phyloP scores from a whole-genome alignment of 1,284 basidiomycete genomes.

The Polyporus tsugae region DNA sequence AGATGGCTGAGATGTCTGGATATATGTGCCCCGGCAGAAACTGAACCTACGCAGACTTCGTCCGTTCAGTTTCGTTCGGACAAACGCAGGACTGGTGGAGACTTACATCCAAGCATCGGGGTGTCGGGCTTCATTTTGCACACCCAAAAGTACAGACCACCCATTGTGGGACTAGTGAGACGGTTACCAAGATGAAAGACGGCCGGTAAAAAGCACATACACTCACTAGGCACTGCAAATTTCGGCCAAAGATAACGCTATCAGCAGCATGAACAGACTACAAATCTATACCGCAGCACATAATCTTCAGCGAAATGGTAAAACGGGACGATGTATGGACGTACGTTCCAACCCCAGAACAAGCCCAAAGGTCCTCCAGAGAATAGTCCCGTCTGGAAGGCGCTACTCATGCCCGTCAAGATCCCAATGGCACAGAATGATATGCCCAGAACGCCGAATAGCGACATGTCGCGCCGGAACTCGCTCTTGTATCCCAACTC shows the following conservation, averaged over 20 bases:
- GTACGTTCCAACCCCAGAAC: slow-evolving; percentile 74
- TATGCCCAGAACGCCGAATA: slow-evolving; percentile 67
- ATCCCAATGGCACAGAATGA: slow-evolving; percentile 70
- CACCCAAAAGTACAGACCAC: slow-evolving; percentile 71
- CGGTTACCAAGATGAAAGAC: too few species aligned
- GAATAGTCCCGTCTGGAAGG: slow-evolving; percentile 65
- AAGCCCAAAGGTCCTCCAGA: slow-evolving; percentile 65
- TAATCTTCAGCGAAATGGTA: background rate
- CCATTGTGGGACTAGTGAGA: slow-evolving; percentile 57
- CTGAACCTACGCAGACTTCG: slow-evolving; percentile 38
- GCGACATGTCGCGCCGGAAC: slow-evolving; percentile 65
- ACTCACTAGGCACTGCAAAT: slow-evolving; percentile 68
- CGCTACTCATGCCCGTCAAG: slow-evolving; percentile 64
- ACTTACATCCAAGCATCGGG: slow-evolving; percentile 64
- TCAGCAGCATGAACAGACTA: slow-evolving; percentile 67
- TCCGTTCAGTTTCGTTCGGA: background rate
- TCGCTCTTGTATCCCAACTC: slow-evolving; percentile 64
- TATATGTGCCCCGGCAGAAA: background rate
- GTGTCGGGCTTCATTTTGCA: slow-evolving; percentile 66
- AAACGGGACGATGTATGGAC: slow-evolving; percentile 29
- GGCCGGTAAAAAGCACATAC: slow-evolving; percentile 4
- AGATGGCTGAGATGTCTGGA: background rate
- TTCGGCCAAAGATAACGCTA: slow-evolving; percentile 64
- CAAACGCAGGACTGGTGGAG: background rate
- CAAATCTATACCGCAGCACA: slow-evolving; percentile 50